Evolutionary conservation across 192 early-diverging fungal genomes (phyloP).

Genomic region (Coemansia sp.): DNA sequence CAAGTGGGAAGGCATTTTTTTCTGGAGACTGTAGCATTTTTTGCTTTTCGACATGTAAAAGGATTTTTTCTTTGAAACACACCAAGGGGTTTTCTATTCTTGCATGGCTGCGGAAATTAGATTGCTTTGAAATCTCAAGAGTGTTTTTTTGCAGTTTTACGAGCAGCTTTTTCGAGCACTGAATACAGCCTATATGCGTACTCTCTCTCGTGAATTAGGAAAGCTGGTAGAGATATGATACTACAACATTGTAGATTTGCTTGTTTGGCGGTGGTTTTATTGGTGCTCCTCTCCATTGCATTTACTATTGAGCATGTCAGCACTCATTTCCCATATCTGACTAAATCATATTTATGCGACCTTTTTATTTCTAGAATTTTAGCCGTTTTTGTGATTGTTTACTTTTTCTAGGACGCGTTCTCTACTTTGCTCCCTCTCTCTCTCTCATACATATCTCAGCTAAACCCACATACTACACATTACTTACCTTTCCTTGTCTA

Average conservation of each 20-base stretch:
- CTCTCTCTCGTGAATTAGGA: no score
- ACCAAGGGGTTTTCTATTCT: no score
- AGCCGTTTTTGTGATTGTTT: background rate
- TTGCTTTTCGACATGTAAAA: background rate
- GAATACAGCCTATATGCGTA: no score
- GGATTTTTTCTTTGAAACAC: background rate
- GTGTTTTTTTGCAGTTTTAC: background rate
- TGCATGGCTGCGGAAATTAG: background rate
- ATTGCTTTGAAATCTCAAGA: background rate
- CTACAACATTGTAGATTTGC: no score
- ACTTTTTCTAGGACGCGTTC: background rate
- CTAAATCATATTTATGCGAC: background rate
- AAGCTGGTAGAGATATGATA: no score
- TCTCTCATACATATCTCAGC: background rate
- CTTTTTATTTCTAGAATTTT: background rate
- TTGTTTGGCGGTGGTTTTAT: no score
- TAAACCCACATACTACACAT: background rate
- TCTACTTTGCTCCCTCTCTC: background rate
- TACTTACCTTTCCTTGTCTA: background rate
- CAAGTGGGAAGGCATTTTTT: background rate
- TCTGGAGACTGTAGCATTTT: background rate
- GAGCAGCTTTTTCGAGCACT: background rate
- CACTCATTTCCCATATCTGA: background rate
- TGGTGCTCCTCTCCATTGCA: no score
- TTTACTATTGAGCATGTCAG: background rate